Percentiles rank a stretch among this genome's conserved stretches.
Evolutionary conservation across 352 stramenopile species (phyloP).

Genomic region (Globisporangium uncinulatum): DNA sequence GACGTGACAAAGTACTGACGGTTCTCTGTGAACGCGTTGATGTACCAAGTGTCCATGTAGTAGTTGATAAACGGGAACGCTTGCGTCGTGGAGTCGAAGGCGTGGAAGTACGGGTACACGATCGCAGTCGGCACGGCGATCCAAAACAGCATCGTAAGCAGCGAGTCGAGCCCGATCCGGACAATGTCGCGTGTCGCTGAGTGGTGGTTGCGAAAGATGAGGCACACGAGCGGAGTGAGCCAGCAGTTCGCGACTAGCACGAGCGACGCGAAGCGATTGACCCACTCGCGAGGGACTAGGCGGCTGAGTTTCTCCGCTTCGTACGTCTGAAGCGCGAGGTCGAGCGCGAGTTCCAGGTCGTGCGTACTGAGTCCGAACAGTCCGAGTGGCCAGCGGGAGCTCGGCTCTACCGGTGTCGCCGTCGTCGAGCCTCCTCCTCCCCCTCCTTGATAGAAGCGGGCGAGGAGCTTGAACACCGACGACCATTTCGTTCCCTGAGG

Average conservation of each 20-base stretch:
- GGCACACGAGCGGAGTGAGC: conserved; percentile 15
- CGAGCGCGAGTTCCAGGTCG: conserved; percentile 7
- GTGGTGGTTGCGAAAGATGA: not conserved
- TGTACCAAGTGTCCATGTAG: conserved; percentile 12
- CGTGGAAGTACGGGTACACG: conserved; percentile 8
- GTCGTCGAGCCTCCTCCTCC: too few species aligned
- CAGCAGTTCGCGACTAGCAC: conserved; percentile 23
- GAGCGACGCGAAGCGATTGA: conserved; percentile 13
- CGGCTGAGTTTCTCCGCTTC: conserved; percentile 11
- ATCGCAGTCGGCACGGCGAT: conserved; percentile 6
- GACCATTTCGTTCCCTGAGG: not conserved
- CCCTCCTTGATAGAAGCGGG: not conserved
- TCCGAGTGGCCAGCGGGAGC: not conserved
- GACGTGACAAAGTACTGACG: conserved; percentile 8
- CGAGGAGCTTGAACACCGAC: not conserved
- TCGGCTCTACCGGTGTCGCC: not conserved
- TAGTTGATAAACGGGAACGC: conserved; percentile 8
- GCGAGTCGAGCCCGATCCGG: conserved; percentile 5
- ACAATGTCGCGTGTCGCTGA: conserved; percentile 6
- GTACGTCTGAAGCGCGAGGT: conserved; percentile 10
- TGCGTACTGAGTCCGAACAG: conserved; percentile 2
- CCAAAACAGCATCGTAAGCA: conserved; percentile 4
- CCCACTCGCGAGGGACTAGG: conserved; percentile 13
- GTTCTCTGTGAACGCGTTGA: conserved; percentile 5
- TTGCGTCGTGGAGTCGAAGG: conserved; percentile 3